Conservation (phyloP, 495 filamentous ascomycete genomes). For the Neurospora sp. region DNA sequence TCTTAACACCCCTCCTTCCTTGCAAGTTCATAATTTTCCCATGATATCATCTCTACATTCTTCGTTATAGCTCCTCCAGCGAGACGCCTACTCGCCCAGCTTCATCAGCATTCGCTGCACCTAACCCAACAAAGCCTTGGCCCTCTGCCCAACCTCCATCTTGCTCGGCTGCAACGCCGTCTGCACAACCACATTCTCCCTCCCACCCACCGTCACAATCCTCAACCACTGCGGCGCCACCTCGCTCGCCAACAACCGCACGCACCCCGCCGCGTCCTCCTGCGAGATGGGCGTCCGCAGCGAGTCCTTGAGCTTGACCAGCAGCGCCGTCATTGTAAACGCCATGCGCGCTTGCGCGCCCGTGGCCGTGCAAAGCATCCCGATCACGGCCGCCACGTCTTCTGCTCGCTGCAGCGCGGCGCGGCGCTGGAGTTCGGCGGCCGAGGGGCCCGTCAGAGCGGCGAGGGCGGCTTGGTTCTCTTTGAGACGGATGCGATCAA, state of each 20-base stretch:
- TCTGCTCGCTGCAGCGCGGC: slow-evolving; percentile 50
- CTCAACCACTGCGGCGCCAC: slow-evolving; percentile 54
- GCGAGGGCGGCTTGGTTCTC: slow-evolving; percentile 35
- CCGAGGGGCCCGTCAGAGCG: slow-evolving; percentile 27
- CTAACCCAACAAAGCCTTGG: slow-evolving; percentile 26
- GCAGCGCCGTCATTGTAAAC: slow-evolving; percentile 50
- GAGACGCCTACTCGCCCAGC: background rate
- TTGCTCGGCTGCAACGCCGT: slow-evolving; percentile 30
- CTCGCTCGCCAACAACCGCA: slow-evolving; percentile 48
- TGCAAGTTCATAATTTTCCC: background rate
- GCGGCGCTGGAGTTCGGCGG: slow-evolving; percentile 41
- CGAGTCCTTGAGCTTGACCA: slow-evolving; percentile 50
- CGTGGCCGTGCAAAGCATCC: slow-evolving; percentile 40
- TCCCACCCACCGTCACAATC: slow-evolving; percentile 42
- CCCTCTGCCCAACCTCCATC: slow-evolving; percentile 32
- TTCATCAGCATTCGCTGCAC: background rate
- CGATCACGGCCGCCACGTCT: slow-evolving; percentile 50
- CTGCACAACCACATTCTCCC: slow-evolving; percentile 50
- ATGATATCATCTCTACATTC: background rate
- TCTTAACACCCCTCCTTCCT: background rate
- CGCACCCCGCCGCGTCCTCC: slow-evolving; percentile 45
- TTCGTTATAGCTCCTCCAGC: background rate
- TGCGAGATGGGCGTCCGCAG: slow-evolving; percentile 49
- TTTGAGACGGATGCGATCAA: slow-evolving; percentile 56
- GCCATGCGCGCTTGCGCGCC: slow-evolving; percentile 33